These are phyloP conservation scores for Beauveria rudraprayagi DNA, from an alignment of 2,329 filamentous ascomycete species.

Conservation along the genomic window DNA sequence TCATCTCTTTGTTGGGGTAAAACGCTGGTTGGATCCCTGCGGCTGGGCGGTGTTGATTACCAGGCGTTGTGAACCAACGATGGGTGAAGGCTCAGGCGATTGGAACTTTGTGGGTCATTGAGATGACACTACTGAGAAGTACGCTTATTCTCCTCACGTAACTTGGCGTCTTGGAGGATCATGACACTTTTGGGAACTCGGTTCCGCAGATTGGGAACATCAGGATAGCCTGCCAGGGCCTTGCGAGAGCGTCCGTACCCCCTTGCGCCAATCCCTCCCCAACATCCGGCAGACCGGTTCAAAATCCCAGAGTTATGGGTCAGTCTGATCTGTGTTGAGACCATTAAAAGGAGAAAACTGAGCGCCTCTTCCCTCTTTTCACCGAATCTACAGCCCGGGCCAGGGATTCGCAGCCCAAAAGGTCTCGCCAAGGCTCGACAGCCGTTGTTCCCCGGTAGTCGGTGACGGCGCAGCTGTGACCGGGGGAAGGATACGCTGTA, in stretches of 20 bases:
- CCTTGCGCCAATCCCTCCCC: too few relatives aligned
- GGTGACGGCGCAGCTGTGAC: too few relatives aligned
- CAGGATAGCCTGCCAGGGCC: too few relatives aligned
- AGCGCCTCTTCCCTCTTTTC: too few relatives aligned
- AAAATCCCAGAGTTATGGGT: too few relatives aligned
- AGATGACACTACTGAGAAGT: slow-evolving; percentile 11
- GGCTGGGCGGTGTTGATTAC: slow-evolving; percentile 1
- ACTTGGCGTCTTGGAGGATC: slow-evolving; percentile 7
- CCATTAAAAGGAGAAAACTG: too few relatives aligned
- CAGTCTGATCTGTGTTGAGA: too few relatives aligned
- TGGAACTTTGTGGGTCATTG: background rate
- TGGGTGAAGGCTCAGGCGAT: slow-evolving; percentile 1
- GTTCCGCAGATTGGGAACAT: background rate
- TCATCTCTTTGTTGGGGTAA: background rate
- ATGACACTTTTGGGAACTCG: background rate
- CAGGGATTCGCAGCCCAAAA: background rate
- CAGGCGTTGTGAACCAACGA: slow-evolving; percentile 1
- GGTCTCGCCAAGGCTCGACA: too few relatives aligned
- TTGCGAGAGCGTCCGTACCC: too few relatives aligned
- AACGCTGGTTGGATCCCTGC: background rate
- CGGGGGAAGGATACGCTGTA: background rate
- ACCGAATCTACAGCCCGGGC: too few relatives aligned
- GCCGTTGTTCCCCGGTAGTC: too few relatives aligned
- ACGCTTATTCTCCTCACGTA: slow-evolving; percentile 13
- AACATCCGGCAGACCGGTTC: too few relatives aligned